A percentile compares a stretch with the other conserved stretches of the same genome.
Evolutionary conservation across 805 yeast species (phyloP).

Genomic region (Ogataea henricii): DNA sequence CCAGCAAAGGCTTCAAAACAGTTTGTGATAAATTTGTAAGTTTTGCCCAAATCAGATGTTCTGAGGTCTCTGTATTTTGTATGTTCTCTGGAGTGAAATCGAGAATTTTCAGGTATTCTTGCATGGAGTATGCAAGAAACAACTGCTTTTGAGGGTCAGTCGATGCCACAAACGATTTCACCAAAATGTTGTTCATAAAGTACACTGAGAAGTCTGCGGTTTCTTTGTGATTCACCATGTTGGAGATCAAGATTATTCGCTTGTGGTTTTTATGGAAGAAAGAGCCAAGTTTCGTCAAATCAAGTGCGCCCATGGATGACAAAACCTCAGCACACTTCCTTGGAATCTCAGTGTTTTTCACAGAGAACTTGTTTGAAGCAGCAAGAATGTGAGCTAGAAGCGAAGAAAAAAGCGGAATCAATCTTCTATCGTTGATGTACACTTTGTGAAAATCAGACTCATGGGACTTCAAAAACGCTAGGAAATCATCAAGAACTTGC

Average conservation of each 20-base stretch:
- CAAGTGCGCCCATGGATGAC: conserved; percentile 77
- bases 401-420: conserved; percentile 40
- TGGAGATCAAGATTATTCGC: conserved; percentile 55
- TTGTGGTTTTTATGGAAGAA: conserved; percentile 36
- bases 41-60: conserved; percentile 54
- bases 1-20: conserved; percentile 71
- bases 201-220: conserved; percentile 62
- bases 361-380: conserved; percentile 57
- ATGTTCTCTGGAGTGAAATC: conserved; percentile 36
- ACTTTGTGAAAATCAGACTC: conserved; percentile 51
- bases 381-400: conserved; percentile 56
- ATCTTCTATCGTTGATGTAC: conserved; percentile 39
- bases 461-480: conserved; percentile 51
- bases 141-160: conserved; percentile 83
- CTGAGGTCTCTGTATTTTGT: conserved; percentile 30
- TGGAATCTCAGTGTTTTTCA: conserved; percentile 49
- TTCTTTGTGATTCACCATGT: conserved; percentile 64
- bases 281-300: conserved; percentile 53
- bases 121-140: conserved; percentile 85
- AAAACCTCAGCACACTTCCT: conserved; percentile 66
- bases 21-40: conserved; percentile 69
- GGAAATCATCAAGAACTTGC: conserved; percentile 69
- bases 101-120: conserved; percentile 72
- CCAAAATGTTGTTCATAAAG: conserved; percentile 68
- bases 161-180: conserved; percentile 87